Evolutionary conservation across 768 basidiomycete genomes (phyloP), one percentile per base, ranked within the genome.

Genomic region (Roridomyces roridus): DNA sequence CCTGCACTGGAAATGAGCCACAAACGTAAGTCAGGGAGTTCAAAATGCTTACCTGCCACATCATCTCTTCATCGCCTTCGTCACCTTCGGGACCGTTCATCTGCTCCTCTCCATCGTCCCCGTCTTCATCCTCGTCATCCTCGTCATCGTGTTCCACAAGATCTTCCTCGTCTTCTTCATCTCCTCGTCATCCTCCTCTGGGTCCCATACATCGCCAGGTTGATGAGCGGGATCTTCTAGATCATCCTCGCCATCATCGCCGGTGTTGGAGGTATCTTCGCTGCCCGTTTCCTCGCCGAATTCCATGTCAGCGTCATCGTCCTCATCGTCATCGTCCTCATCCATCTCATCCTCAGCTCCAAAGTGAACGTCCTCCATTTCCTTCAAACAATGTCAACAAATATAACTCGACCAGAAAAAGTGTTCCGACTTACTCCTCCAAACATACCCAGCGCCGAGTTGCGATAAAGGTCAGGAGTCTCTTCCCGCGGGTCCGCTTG

Each of bases 401-500:
- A 51, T 31, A 21, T 29, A 10, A 51, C 44, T 35, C 51, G 31
- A 42, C 41, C n/a, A n/a, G n/a, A n/a, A 25, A 35, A 12, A 54
- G 24, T 15, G 45, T 23, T 43, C 28, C 36, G 40, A 82, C 91
- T 75, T 76, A 94, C 92, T 36, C 92, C 93, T 67, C 85, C 88
- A 70, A 88, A 94, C 95, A 98, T 95, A 59, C 96, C 97, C 34
- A 99, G 81, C 10, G 97, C 92, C 1, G 97, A 98, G 71, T 94
- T 95, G 41, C 96, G 89, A 74, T 98, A 98, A 18, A 98, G 76
- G 72, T 98, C 94, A 5, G 94, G 93, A 1, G 94, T 93, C 69
- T 92, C 91, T 69, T 92, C 91, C 9, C 89, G 83, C 25, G 73
- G 81, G 24, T 69, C 73, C 31, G 77, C 84, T 47, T 81, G 85